Conservation (phyloP, 306 rosid genomes). For the Sphenostylis stenocarpa region DNA sequence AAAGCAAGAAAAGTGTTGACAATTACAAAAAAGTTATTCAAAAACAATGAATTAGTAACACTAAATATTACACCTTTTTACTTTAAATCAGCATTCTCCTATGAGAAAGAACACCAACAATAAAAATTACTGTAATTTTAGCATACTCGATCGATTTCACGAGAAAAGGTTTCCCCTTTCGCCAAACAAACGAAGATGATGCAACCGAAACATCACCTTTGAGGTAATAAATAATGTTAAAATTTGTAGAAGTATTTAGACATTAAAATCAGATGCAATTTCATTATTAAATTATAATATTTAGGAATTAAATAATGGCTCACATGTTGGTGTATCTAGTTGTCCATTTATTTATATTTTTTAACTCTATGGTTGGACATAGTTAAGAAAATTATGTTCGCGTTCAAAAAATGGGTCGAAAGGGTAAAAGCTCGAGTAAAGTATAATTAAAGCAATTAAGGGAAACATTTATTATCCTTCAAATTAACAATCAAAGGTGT, state of each 20-base stretch:
- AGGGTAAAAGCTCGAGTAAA: background rate
- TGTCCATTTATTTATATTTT: background rate
- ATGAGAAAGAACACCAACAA: background rate
- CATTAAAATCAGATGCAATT: no score
- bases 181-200: background rate
- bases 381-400: slow-evolving; percentile 10
- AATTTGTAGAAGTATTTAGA: no score
- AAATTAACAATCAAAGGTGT: slow-evolving; percentile 17
- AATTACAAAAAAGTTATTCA: background rate
- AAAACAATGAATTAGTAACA: background rate
- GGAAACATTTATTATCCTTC: slow-evolving; percentile 27
- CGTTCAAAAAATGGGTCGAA: background rate
- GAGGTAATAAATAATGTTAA: background rate
- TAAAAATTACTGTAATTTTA: background rate
- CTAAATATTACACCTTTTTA: background rate
- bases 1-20: slow-evolving; percentile 30
- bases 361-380: background rate
- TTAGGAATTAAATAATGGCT: no score
- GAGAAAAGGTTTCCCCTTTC: background rate
- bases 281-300: no score
- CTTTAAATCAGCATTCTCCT: background rate
- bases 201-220: background rate
- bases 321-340: no score
- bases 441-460: background rate
- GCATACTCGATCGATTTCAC: background rate